phyloP scores from a whole-genome alignment of 2,329 filamentous ascomycete species.

The Ceratocystis ficicola region DNA sequence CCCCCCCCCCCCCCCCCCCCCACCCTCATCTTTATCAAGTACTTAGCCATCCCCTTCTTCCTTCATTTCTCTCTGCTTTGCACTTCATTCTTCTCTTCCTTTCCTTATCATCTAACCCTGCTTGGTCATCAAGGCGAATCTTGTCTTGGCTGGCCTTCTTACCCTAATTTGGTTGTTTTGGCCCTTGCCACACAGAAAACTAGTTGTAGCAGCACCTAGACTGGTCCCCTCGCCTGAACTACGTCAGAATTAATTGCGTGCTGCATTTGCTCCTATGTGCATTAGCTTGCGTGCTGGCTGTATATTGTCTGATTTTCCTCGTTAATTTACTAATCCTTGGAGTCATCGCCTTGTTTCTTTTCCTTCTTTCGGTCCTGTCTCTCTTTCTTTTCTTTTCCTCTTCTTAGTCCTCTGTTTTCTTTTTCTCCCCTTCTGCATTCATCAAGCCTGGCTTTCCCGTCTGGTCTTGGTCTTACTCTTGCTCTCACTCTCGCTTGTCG shows the following conservation, averaged over 20 bases:
- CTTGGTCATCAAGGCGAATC: conserved; percentile 13
- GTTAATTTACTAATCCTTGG: conserved; percentile 9
- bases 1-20: no score
- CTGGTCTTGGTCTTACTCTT: no score
- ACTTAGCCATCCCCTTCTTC: conserved; percentile 6
- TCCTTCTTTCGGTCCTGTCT: conserved; percentile 8
- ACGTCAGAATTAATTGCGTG: conserved; percentile 15
- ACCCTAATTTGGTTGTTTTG: conserved; percentile 16
- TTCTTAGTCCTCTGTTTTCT: background rate
- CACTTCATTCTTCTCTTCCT: conserved; percentile 19
- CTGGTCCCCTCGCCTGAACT: conserved; percentile 3
- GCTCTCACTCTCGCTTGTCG: background rate
- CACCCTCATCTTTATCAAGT: no score
- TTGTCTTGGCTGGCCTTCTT: conserved; percentile 13
- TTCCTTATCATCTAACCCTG: conserved; percentile 11
- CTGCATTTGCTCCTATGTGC: conserved; percentile 15
- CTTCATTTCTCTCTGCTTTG: conserved; percentile 3
- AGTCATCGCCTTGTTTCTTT: conserved; percentile 12
- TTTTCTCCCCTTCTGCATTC: background rate
- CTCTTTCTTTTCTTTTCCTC: background rate
- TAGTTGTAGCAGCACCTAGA: background rate
- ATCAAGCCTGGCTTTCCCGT: background rate
- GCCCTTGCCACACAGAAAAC: conserved; percentile 7
- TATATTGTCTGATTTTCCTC: conserved; percentile 17
- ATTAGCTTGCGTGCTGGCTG: conserved; percentile 15